Base-by-base conservation (phyloP, 495 filamentous ascomycete species). In the Amphirosellinia nigrospora region DNA sequence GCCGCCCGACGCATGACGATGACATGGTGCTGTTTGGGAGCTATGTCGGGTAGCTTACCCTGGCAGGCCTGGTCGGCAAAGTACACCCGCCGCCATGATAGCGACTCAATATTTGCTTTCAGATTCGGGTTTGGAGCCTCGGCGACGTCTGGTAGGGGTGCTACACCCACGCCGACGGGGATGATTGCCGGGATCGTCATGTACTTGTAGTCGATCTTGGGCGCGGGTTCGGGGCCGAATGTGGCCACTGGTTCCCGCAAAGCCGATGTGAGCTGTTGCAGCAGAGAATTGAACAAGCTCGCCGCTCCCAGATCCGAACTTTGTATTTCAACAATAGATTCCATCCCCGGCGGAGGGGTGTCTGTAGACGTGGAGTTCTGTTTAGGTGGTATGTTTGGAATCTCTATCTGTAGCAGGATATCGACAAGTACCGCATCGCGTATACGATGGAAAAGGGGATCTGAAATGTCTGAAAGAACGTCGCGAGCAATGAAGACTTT, bases 1-100 rank as follows among this genome's bases (percentile, higher is more conserved):
- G 3, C 88, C 90, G 23, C 96, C 96, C 96, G 91, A 39, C 88
- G 90, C 69, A 98, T 86, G 32, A 98, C 87, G 68, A 99, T 87
- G 19, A 98, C 83, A 71, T 97, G 89, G 78, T 96, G 85, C n/a
- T 81, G 82, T 16, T 87, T 88, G 0, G 87, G 84, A 3, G 90
- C 83, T 1, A 85, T 79, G 16, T 87, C 83, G 0, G 89, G 88
- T 0, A 97, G 83, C 21, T 84, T 86, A 19, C 82, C 79, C 48
- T 87, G 73, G 80, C 94, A 97, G 64, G 89, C 85, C 19, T 90
- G 85, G 67, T 84, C 90, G 26, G 92, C 88, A 68, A 93, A 86
- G 81, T 91, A 94, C 69, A 97, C 83, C 10, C 77, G 87, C 4
- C 83, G 82, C 91, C 90, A 94, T n/a, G 84, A 79, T 16, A 94